Base-by-base conservation (phyloP, 768 basidiomycete species). In the Clitopilus passeckerianus region DNA sequence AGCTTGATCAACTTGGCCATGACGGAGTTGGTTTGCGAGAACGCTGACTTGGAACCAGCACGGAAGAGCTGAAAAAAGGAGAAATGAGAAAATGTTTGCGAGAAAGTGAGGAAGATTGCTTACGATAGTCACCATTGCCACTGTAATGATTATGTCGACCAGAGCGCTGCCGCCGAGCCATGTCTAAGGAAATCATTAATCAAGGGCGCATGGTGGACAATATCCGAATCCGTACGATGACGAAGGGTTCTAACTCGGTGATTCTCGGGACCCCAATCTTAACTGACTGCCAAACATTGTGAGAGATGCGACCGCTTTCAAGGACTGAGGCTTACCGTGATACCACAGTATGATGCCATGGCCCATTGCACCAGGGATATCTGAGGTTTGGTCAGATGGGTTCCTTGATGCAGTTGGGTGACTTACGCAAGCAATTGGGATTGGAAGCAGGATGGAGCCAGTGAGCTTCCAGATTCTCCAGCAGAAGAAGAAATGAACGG, bases 151-250 rank as follows among this genome's bases (percentile, higher is more conserved):
- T 3, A 70, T 41, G 56, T 71, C 66, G 12, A 65, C 64, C 18
- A 67, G 58, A 53, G 64, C 61, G 50, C 68, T 69, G 6, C 64
- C 61, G 0, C 63, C 61, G 10, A 73, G 60, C 70, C 72, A 73
- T 15, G 66, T 53, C 67, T 68, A 30, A 43, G 53, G 27, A 34
- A 18, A 23, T 15, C 20, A 1, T 37, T 14, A 50, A 22, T 8
- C 57, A 22, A 63, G 2, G 15, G 10, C 22, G 18, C 20, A 43
- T 12, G 20, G 1, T 22, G 18, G 3, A 23, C 33, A 30, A 8
- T 23, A 1, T 37, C n/a, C 15, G 12, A 27, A 23, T 35, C 20
- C 56, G 8, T 52, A 61, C 67, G 23, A 64, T 55, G 9, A 65
- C 61, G 35, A 62, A 64, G 15, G 61, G 57, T 30, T 59, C 53